Base-by-base conservation (phyloP, 1,139 yeast species). In the Geotrichum australiense region DNA sequence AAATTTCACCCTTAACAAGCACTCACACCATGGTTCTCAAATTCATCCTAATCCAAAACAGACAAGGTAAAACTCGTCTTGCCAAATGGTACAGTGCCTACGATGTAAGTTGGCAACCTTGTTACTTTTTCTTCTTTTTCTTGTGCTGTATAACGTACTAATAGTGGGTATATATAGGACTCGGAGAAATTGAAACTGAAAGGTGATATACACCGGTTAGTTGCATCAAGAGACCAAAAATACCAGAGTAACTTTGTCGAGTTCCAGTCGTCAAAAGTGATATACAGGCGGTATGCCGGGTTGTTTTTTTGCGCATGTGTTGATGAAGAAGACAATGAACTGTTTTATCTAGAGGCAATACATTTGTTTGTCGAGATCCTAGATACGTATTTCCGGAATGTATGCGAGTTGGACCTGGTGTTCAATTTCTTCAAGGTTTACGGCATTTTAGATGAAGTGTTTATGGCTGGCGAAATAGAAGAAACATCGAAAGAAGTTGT, bases 381-480 rank as follows among this genome's bases (percentile, higher is more conserved):
- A 47, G 98, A 91, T 59, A 71, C 79, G 5, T 86, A 82, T 60
- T 91, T 91, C 56, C 74, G 76, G 40, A 87, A 81, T 55, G 98
- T 91, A n/a, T 89, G 97, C 64, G 98, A 91, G 63, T 70, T 91
- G 53, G 98, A 91, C 59, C 71, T 91, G 45, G 93, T 91, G 32
- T 91, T 91, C 70, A 94, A 94, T 51, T 91, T 91, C 63, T 82
- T 80, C 58, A 82, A 84, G 58, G 97, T 96, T 0, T 93, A 91
- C 58, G 81, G 84, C 53, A 80, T 91, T 3, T 65, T 93, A 52
- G 96, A 93, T 60, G 98, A 91, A 60, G 70, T 91, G 53, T 67
- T 91, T 32, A 64, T 80, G 58, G 78, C 78, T 35, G 99, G 99
- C 0, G 80, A 82, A 42, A 64, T 91, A 15, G 85, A 84, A 52